phyloP scores from a whole-genome alignment of 345 rosid genomes.

The Erucastrum elatum region DNA sequence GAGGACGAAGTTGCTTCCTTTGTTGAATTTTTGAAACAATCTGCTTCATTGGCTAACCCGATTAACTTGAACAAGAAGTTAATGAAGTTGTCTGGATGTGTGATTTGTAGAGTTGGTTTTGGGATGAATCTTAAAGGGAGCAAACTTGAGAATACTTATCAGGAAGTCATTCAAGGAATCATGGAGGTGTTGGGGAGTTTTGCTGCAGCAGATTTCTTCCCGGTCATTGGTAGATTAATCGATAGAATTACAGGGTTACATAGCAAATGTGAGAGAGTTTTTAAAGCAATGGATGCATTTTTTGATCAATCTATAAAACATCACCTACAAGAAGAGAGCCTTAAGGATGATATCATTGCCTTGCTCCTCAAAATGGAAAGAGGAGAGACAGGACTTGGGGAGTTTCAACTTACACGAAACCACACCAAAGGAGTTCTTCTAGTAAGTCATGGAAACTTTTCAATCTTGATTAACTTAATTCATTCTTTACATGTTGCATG shows the following conservation, averaged over 20 bases:
- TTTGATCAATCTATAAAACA: conserved; percentile 42
- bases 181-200: conserved; percentile 30
- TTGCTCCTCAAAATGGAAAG: conserved; percentile 43
- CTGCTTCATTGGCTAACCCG: conserved; percentile 22
- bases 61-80: conserved; percentile 37
- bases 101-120: conserved; percentile 41
- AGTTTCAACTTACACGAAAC: conserved; percentile 37
- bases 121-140: conserved; percentile 41
- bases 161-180: conserved; percentile 38
- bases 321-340: conserved; percentile 41
- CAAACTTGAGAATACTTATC: conserved; percentile 30
- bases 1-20: conserved; percentile 41
- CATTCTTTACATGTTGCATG: background rate
- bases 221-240: conserved; percentile 37
- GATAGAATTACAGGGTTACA: conserved; percentile 42
- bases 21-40: conserved; percentile 22
- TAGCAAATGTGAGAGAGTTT: conserved; percentile 39
- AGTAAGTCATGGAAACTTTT: conserved; percentile 29
- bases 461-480: background rate
- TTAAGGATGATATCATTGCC: conserved; percentile 47
- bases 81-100: conserved; percentile 30
- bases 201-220: conserved; percentile 42
- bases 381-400: conserved; percentile 32
- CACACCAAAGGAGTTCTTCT: conserved; percentile 52
- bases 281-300: conserved; percentile 42